Evolutionary conservation across 148 eudicot species (phyloP).

Genomic region (Pharnaceum exiguum): DNA sequence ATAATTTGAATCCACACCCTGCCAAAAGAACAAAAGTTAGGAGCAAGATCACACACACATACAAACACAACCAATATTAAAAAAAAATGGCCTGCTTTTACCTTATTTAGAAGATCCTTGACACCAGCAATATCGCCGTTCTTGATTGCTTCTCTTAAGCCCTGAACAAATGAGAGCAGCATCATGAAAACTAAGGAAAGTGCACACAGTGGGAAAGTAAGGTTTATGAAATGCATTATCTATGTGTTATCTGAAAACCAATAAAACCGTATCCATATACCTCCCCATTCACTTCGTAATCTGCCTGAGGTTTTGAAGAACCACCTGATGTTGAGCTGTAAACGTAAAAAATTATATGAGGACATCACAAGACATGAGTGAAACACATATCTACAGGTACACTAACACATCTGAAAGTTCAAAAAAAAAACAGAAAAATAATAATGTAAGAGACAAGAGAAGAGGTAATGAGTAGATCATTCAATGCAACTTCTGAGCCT

Average conservation of each 20-base stretch:
- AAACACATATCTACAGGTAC: too few relatives aligned
- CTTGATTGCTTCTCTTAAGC: constrained; percentile 80
- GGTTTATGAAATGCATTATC: neutral
- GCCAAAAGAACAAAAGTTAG: constrained; percentile 17
- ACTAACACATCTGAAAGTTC: too few relatives aligned
- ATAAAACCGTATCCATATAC: constrained; percentile 23
- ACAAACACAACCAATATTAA: neutral
- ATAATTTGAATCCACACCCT: constrained; percentile 87
- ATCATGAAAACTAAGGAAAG: neutral
- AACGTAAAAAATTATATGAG: constrained; percentile 10
- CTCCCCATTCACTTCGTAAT: constrained; percentile 81
- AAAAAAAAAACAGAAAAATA: too few relatives aligned
- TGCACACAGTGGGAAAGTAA: neutral
- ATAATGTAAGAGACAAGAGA: too few relatives aligned
- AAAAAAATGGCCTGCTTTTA: constrained; percentile 10
- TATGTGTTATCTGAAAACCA: neutral
- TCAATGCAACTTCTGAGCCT: too few relatives aligned
- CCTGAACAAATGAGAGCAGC: constrained; percentile 33
- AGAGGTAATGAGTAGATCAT: too few relatives aligned
- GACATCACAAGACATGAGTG: constrained; percentile 3
- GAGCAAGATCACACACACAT: constrained; percentile 3
- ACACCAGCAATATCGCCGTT: constrained; percentile 61
- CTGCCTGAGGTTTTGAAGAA: constrained; percentile 31
- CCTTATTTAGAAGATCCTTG: constrained; percentile 65
- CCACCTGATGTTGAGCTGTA: constrained; percentile 39